A percentile compares a stretch with the other conserved stretches of the same genome.
phyloP scores from a whole-genome alignment of 2,329 filamentous ascomycete genomes.

The Sclerotiophoma versabilis region DNA sequence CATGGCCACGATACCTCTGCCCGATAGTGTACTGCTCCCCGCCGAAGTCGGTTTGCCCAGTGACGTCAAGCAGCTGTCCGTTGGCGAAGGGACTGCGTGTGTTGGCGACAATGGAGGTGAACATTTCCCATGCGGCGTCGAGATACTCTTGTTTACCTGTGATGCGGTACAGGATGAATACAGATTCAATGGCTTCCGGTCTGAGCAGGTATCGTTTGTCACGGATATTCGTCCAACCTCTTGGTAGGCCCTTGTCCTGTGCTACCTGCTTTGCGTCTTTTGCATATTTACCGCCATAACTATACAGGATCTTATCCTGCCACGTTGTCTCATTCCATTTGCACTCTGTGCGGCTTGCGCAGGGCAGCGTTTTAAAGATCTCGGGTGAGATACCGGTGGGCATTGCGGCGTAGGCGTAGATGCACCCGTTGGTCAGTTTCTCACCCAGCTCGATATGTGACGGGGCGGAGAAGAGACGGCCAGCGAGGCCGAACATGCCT shows the following conservation, averaged over 20 bases:
- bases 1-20: constrained; percentile 4
- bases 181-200: constrained; percentile 66
- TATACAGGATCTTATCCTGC: constrained; percentile 48
- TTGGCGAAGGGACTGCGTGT: constrained; percentile 53
- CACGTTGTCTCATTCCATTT: constrained; percentile 63
- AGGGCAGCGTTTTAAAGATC: constrained; percentile 60
- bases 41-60: constrained; percentile 24
- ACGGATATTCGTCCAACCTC: constrained; percentile 50
- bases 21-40: neutral
- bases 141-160: constrained; percentile 59
- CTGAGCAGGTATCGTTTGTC: constrained; percentile 56
- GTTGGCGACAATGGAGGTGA: constrained; percentile 49
- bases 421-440: constrained; percentile 67
- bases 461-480: constrained; percentile 61
- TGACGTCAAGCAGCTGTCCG: constrained; percentile 55
- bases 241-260: constrained; percentile 37
- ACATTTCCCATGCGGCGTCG: constrained; percentile 59
- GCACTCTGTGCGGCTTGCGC: constrained; percentile 51
- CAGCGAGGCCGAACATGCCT: constrained; percentile 67
- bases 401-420: constrained; percentile 65
- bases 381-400: constrained; percentile 68
- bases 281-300: constrained; percentile 26
- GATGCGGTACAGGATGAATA: constrained; percentile 67
- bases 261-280: constrained; percentile 24
- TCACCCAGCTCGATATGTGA: constrained; percentile 62